Evolutionary conservation across 106 monocot genomes (phyloP).

Genomic region (Dioscorea dumetorum): DNA sequence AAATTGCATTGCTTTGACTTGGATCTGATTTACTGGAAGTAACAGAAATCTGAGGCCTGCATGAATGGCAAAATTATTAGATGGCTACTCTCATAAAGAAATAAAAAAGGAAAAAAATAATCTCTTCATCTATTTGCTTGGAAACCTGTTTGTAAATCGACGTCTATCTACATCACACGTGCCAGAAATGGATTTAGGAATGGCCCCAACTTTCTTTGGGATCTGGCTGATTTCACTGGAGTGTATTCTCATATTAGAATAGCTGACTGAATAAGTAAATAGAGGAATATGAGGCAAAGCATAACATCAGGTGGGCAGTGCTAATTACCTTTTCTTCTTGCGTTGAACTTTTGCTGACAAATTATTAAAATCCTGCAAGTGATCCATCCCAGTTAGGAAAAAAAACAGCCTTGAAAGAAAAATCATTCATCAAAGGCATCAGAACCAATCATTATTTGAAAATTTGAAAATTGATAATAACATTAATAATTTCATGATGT

Average conservation of each 20-base stretch:
- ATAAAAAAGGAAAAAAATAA: background rate
- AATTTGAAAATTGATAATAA: too few species aligned
- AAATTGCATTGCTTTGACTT: slow-evolving; percentile 19
- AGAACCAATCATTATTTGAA: too few species aligned
- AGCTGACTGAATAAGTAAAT: too few species aligned
- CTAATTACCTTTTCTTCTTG: slow-evolving; percentile 38
- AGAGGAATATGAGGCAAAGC: too few species aligned
- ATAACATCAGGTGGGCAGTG: too few species aligned
- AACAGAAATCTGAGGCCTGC: slow-evolving; percentile 19
- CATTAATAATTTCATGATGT: too few species aligned
- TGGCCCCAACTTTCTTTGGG: slow-evolving; percentile 9
- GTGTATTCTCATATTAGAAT: background rate
- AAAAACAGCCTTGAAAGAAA: too few species aligned
- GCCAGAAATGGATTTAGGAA: slow-evolving; percentile 9
- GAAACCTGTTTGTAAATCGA: slow-evolving; percentile 25
- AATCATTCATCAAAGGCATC: too few species aligned
- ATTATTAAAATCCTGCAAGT: slow-evolving; percentile 36
- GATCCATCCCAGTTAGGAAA: background rate
- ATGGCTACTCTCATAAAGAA: background rate
- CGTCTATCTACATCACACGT: slow-evolving; percentile 15
- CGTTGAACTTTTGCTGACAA: slow-evolving; percentile 14
- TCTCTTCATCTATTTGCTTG: background rate
- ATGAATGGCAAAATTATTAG: background rate
- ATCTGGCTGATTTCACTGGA: slow-evolving; percentile 12
- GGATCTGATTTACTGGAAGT: slow-evolving; percentile 13